These are phyloP conservation scores for Ophiostoma ips DNA, from an alignment of 2,329 filamentous ascomycete genomes.

Conservation along the genomic window DNA sequence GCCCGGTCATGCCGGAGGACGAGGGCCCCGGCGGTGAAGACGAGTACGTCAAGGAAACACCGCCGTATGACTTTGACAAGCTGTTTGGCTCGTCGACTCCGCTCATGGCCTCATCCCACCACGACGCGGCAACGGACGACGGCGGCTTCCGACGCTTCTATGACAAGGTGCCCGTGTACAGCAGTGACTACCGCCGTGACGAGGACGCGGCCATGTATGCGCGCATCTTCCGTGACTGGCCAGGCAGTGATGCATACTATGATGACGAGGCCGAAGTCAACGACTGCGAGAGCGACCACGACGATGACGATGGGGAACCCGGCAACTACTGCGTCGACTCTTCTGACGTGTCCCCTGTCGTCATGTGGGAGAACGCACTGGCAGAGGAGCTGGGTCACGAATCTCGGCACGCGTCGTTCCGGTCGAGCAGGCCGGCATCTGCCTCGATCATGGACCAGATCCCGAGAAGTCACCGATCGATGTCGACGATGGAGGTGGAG, in stretches of 20 bases:
- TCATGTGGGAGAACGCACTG: not conserved
- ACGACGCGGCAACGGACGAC: not conserved
- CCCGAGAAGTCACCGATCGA: not conserved
- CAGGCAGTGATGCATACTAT: no score
- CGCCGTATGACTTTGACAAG: not conserved
- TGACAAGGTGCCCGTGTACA: not conserved
- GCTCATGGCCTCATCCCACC: not conserved
- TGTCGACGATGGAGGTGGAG: slow-evolving; percentile 6
- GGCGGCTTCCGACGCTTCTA: not conserved
- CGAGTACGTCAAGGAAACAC: not conserved
- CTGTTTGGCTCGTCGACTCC: not conserved
- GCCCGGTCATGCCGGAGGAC: not conserved
- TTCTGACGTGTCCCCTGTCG: not conserved
- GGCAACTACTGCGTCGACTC: not conserved
- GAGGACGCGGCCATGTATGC: not conserved
- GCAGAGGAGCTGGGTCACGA: not conserved
- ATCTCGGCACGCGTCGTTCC: not conserved
- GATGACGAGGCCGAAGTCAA: not conserved
- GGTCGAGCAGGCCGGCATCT: not conserved
- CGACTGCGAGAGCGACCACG: not conserved
- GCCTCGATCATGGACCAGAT: no score
- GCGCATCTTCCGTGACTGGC: no score
- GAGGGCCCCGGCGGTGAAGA: not conserved
- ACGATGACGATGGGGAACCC: not conserved
- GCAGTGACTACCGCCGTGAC: not conserved